phyloP scores from a whole-genome alignment of 2,329 filamentous ascomycete species.

The Talaromyces sp. region DNA sequence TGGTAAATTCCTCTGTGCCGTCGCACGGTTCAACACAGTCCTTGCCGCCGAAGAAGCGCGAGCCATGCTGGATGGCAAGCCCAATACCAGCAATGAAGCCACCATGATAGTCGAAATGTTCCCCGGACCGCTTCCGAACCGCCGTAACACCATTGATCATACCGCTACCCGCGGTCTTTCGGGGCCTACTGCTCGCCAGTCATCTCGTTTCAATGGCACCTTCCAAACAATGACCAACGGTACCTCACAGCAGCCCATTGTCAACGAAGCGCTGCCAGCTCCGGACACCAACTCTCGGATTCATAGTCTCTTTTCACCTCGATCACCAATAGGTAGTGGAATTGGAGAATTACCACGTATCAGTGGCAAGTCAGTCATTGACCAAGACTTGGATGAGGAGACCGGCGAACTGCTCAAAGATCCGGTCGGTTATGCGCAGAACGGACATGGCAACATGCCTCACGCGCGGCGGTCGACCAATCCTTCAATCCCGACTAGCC shows the following conservation, averaged over 20 bases:
- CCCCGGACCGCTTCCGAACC: slow-evolving; percentile 41
- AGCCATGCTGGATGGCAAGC: slow-evolving; percentile 58
- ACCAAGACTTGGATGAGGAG: slow-evolving; percentile 61
- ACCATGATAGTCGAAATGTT: slow-evolving; percentile 55
- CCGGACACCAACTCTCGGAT: slow-evolving; percentile 49
- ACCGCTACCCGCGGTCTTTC: slow-evolving; percentile 34
- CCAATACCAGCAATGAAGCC: slow-evolving; percentile 58
- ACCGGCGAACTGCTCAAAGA: slow-evolving; percentile 61
- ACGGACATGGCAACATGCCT: slow-evolving; percentile 49
- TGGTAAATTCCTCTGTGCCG: slow-evolving; percentile 53
- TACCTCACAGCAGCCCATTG: slow-evolving; percentile 43
- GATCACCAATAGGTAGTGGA: slow-evolving; percentile 56
- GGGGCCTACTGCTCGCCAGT: slow-evolving; percentile 44
- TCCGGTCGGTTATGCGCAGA: slow-evolving; percentile 66
- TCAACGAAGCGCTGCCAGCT: slow-evolving; percentile 52
- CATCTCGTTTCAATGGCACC: slow-evolving; percentile 59
- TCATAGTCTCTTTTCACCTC: slow-evolving; percentile 58
- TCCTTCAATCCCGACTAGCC: slow-evolving; percentile 65
- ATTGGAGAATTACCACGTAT: slow-evolving; percentile 50
- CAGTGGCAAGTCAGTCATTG: slow-evolving; percentile 61
- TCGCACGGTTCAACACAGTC: slow-evolving; percentile 57
- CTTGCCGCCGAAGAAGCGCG: slow-evolving; percentile 58
- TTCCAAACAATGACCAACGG: slow-evolving; percentile 53
- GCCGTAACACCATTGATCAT: slow-evolving; percentile 55
- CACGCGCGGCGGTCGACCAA: slow-evolving; percentile 64